A percentile compares a stretch with the other conserved stretches of the same genome.
Conservation (phyloP, 441 rosid genomes). For the Populus hybrid region DNA sequence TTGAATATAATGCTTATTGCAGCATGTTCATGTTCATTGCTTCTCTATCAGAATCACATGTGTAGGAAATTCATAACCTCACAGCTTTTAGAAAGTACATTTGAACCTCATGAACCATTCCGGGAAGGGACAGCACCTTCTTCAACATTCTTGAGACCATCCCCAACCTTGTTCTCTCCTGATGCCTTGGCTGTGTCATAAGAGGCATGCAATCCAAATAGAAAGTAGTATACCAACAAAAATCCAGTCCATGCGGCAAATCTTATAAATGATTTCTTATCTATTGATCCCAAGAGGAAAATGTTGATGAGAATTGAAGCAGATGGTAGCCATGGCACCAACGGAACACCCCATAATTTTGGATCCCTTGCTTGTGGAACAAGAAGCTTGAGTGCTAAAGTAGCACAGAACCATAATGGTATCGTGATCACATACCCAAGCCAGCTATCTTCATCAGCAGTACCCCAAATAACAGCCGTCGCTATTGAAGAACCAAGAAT, state of each 20-base stretch:
- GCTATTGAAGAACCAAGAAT: constrained; percentile 54
- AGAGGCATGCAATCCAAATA: constrained; percentile 74
- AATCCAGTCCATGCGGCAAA: constrained; percentile 57
- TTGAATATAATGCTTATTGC: neutral
- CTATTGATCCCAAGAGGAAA: constrained; percentile 72
- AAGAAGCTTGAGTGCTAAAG: constrained; percentile 35
- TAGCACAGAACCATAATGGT: constrained; percentile 60
- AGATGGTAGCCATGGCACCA: constrained; percentile 86
- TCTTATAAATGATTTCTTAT: constrained; percentile 41
- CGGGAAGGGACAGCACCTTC: neutral
- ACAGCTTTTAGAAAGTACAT: neutral
- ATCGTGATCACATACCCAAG: constrained; percentile 50
- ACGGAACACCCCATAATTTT: constrained; percentile 72
- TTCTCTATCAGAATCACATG: neutral
- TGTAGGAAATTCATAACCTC: neutral
- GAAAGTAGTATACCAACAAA: constrained; percentile 58
- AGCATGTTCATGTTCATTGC: neutral
- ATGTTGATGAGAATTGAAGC: constrained; percentile 64
- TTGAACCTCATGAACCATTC: neutral
- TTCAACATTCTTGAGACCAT: neutral
- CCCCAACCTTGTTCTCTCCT: neutral
- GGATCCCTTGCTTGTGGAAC: constrained; percentile 69
- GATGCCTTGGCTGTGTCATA: constrained; percentile 54
- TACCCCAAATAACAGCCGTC: constrained; percentile 57
- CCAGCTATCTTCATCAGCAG: constrained; percentile 38